Evolutionary conservation across 345 rosid genomes (phyloP), one percentile per base, ranked within the genome.

Genomic region (Citrus sinensis): DNA sequence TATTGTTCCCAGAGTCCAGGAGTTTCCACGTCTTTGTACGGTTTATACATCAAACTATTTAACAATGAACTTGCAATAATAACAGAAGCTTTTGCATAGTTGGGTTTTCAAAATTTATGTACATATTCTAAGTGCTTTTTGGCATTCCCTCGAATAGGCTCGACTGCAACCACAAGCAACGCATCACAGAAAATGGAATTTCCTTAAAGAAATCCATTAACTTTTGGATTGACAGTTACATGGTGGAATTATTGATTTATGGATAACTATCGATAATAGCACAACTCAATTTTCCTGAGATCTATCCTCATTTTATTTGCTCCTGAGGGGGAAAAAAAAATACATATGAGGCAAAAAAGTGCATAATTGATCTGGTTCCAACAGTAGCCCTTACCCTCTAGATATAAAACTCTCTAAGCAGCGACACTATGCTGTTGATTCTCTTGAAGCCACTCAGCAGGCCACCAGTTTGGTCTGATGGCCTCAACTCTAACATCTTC

Each of bases 381-480:
- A 29, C 14, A 25, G 60, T 29, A 61, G 56, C 56, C 62, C 13
- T 19, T 35, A 46, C 51, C 62, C 59, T 29, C 17, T 2, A 67
- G 10, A 37, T 6, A 46, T 54, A 51, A 39, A 78, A 3, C 66
- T 27, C 10, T 55, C 80, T 88, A 92, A 30, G 83, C 89, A 4
- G 78, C 76, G 1, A 86, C 87, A 71, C 73, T 79, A 54, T 80
- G 81, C 46, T 83, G 85, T 65, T 82, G 84, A 79, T 85, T 71
- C 78, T 86, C 85, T 46, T 71, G 89, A 78, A 85, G 86, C 99
- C 99, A 94, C 77, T 89, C 88, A 22, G 81, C 55, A 7, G 94
- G 97, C 99, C 97, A 96, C 99, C 97, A 94, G 67, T 82, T 80
- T 11, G 98, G 98, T 80, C 85, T 89, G 19, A 81, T 68, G 20